Evolutionary conservation across 2,329 filamentous ascomycete genomes (phyloP).

Genomic region (Aureobasidium sp.): DNA sequence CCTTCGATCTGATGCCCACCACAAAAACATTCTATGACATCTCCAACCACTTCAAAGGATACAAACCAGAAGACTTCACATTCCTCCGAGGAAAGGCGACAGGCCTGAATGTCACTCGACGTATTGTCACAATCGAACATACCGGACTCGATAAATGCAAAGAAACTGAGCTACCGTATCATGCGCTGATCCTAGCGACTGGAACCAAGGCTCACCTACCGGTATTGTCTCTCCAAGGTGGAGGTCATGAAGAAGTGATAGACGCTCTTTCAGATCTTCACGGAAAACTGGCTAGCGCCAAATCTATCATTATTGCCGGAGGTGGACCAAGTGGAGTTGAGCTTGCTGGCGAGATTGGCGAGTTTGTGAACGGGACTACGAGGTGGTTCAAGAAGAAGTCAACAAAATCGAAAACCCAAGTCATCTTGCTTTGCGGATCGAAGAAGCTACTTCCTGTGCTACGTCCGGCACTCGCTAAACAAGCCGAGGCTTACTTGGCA

Average conservation of each 20-base stretch:
- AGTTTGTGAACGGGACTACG: slow-evolving; percentile 32
- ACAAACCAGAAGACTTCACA: slow-evolving; percentile 40
- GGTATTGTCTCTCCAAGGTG: slow-evolving; percentile 37
- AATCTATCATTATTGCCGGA: slow-evolving; percentile 30
- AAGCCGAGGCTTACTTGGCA: slow-evolving; percentile 41
- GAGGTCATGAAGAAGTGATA: slow-evolving; percentile 26
- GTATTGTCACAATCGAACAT: slow-evolving; percentile 31
- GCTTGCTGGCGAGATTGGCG: slow-evolving; percentile 32
- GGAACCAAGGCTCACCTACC: slow-evolving; percentile 43
- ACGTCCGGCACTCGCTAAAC: slow-evolving; percentile 32
- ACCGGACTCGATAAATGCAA: slow-evolving; percentile 31
- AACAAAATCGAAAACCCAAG: slow-evolving; percentile 32
- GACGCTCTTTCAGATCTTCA: slow-evolving; percentile 29
- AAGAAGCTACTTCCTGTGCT: slow-evolving; percentile 37
- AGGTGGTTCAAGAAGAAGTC: slow-evolving; percentile 32
- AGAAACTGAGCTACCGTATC: slow-evolving; percentile 32
- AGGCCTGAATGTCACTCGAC: slow-evolving; percentile 36
- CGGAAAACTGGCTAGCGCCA: slow-evolving; percentile 28
- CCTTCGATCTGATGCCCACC: slow-evolving; percentile 39
- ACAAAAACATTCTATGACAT: slow-evolving; percentile 47
- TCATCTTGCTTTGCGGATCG: slow-evolving; percentile 40
- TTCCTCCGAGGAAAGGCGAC: slow-evolving; percentile 47
- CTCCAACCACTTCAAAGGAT: slow-evolving; percentile 44
- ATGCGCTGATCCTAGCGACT: slow-evolving; percentile 52
- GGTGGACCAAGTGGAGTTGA: slow-evolving; percentile 35